Percentiles rank a stretch among this genome's conserved stretches.
phyloP scores from a whole-genome alignment of 2,329 filamentous ascomycete species.

The Aspergillus unguis region DNA sequence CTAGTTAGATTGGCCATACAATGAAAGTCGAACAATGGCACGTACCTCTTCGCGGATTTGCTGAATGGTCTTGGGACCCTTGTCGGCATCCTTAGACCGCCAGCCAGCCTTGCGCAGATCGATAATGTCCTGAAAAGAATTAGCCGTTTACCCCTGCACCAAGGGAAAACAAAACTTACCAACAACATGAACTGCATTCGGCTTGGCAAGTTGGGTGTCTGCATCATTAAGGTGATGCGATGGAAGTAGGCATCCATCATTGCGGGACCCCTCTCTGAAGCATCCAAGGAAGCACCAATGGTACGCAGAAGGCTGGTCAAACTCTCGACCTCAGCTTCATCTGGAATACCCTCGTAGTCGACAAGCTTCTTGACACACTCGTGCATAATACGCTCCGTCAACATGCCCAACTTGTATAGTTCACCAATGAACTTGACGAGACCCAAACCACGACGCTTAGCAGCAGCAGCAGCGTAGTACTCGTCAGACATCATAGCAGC shows the following conservation, averaged over 20 bases:
- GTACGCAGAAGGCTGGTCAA: conserved; percentile 89
- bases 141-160: not conserved
- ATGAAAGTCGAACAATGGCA: conserved; percentile 6
- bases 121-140: conserved; percentile 62
- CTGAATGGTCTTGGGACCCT: conserved; percentile 94
- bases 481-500: conserved; percentile 87
- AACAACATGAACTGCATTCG: conserved; percentile 95
- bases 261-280: conserved; percentile 73
- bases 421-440: conserved; percentile 99
- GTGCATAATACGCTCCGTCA: conserved; percentile 99
- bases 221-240: conserved; percentile 78
- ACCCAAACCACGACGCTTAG: conserved; percentile 95
- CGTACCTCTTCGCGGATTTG: conserved; percentile 79
- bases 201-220: conserved; percentile 76
- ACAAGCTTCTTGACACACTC: conserved; percentile 97
- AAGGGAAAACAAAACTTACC: conserved; percentile 38
- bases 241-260: conserved; percentile 94
- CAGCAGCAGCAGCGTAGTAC: conserved; percentile 89
- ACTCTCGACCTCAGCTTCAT: conserved; percentile 95
- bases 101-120: conserved; percentile 77
- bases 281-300: conserved; percentile 83
- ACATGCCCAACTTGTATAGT: conserved; percentile 97
- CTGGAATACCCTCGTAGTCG: conserved; percentile 87
- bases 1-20: conserved; percentile 14
- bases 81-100: conserved; percentile 83